Base-by-base conservation (phyloP, 495 filamentous ascomycete genomes). In the Penicillium cosmopolitanum region DNA sequence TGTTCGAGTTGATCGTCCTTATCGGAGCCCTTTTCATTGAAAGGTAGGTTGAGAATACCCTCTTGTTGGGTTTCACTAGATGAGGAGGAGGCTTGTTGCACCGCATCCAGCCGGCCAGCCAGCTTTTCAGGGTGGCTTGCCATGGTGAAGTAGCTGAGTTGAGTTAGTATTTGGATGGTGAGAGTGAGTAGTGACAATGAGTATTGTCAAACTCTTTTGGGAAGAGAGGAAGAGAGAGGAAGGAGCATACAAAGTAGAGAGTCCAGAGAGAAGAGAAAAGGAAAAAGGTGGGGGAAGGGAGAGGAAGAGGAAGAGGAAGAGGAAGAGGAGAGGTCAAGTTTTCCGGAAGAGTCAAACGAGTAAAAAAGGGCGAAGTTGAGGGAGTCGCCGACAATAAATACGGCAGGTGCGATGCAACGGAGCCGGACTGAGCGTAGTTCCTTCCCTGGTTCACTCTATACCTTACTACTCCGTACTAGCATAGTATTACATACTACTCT, bases 1-100 rank as follows among this genome's bases (percentile, higher is more conserved):
- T 71, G 40, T 50, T 79, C 73, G 2, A 74, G 50, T 54, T 76
- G 67, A 28, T 65, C 65, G 50, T 64, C 54, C 7, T 62, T 60
- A 10, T 55, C 51, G 6, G 61, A 52, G 7, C 57, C 42, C 40
- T 77, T 73, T 53, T 76, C 74, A 55, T 53, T 62, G 31, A 65
- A 50, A 4, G 62, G 15, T 0, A 43, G 33, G 13, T 72, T 60
- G 51, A 67, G 50, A 12, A 61, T 58, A 5, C 57, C 64, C 62
- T 77, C 70, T 25, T 63, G 68, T 21, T 77, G 72, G 16, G 75
- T 73, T 6, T 71, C 61, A 36, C 74, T 77, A 1, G 46, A 48
- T 5, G 46, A 23, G 19, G 46, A 48, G 9, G 46, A 10, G 1
- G 18, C 19, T 31, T 48, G 72, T 44, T 10, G 72, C 61, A 42